Conservation (phyloP, 768 basidiomycete species). For the Sutorius australiensis region DNA sequence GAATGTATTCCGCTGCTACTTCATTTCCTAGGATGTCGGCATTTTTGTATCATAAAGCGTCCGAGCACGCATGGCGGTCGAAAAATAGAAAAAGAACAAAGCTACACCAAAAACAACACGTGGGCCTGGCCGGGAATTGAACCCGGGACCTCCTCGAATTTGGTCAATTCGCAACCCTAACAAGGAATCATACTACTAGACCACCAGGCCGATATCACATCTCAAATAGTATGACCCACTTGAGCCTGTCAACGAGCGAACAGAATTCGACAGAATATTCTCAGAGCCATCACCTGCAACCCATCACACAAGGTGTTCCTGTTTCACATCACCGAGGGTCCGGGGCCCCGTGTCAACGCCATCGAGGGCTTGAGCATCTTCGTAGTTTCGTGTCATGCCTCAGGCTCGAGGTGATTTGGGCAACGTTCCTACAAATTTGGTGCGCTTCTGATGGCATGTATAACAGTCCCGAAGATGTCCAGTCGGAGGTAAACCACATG, state of each 20-base stretch:
- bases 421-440: background rate
- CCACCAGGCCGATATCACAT: constrained; percentile 43
- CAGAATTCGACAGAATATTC: too few species aligned
- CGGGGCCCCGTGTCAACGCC: background rate
- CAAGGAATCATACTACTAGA: constrained; percentile 67
- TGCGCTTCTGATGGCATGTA: background rate
- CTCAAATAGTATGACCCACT: background rate
- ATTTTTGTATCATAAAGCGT: constrained; percentile 19
- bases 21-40: constrained; percentile 29
- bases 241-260: background rate
- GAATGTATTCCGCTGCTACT: constrained; percentile 22
- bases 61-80: background rate
- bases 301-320: background rate
- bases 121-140: constrained; percentile 81
- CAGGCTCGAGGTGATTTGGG: background rate
- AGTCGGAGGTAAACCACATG: too few species aligned
- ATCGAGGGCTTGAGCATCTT: background rate
- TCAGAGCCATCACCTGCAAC: background rate
- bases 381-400: background rate
- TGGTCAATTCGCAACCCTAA: constrained; percentile 38
- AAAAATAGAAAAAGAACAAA: background rate
- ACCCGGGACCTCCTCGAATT: constrained; percentile 76
- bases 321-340: background rate
- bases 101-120: constrained; percentile 7
- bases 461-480: background rate